Base-by-base conservation (phyloP, 805 yeast genomes). In the Wickerhamomyces bovis region DNA sequence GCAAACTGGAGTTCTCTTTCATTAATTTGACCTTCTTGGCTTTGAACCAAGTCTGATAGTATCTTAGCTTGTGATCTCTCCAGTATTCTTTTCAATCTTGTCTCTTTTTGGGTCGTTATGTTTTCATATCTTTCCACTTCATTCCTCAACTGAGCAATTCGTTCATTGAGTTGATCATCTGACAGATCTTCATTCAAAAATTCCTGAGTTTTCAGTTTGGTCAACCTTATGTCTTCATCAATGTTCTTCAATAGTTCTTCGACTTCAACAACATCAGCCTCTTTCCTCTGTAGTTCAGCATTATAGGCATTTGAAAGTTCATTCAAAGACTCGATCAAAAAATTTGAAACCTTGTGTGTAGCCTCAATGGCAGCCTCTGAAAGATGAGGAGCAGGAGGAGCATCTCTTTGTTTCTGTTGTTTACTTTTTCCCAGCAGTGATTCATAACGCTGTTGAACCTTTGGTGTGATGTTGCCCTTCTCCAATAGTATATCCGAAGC, bases 341-440 rank as follows among this genome's bases (percentile, higher is more conserved):
- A 73, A 44, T 69, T 67, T 1, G 81, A 71, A 62, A 79, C 67
- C 50, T 68, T 67, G 51, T 77, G 81, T 28, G 73, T 68, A 6
- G 77, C 78, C 41, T 71, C 72, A 54, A 76, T 73, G 1, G 81
- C 81, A 26, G 80, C 72, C 56, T 77, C 81, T 3, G 81, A 72
- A 15, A 66, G 61, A 56, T 73, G 80, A 0, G 77, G 76, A 10
- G 57, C 60, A n/a, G 39, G 39, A 12, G n/a, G 22, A 19, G 8
- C 23, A 46, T 39, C 13, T 60, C 42, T 16, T 53, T 55, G 38
- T 46, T n/a, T 9, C 28, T 43, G 52, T 48, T 44, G 42, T 21
- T 49, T 47, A 43, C 48, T 50, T 38, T 49, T 47, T 43, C 48
- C 50, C 38, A 57, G 30, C 46, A 56, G 59, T 42, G 50, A 41